These are phyloP conservation scores for Zoysia matrella DNA, from an alignment of 202 grass and related monocot genomes.

Conservation along the genomic window DNA sequence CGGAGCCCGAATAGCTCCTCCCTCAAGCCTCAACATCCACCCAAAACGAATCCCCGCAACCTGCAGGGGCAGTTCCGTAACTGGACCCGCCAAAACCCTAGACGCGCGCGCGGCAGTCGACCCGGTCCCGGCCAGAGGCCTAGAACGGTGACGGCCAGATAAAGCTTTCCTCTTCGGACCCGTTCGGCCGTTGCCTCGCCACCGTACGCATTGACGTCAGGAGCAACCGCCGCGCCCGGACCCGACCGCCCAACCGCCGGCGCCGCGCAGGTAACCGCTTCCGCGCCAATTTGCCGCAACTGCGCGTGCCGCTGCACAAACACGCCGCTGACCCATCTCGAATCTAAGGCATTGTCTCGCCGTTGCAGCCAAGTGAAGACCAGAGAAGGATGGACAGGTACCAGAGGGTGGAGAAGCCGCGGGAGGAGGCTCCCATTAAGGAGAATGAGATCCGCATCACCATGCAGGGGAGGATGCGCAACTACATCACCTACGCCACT, in stretches of 20 bases:
- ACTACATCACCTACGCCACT: too few species aligned
- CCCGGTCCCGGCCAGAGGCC: constrained; percentile 31
- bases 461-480: too few species aligned
- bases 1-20: neutral
- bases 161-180: constrained; percentile 30
- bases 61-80: constrained; percentile 45
- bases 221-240: constrained; percentile 7
- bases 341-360: constrained; percentile 44
- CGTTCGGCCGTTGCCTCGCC: constrained; percentile 29
- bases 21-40: too few species aligned
- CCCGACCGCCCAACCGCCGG: neutral
- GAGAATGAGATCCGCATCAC: too few species aligned
- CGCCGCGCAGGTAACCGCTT: constrained; percentile 32
- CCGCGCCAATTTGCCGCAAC: neutral
- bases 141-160: constrained; percentile 49
- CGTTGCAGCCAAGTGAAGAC: constrained; percentile 13
- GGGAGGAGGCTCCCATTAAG: too few species aligned
- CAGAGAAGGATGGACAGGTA: constrained; percentile 20
- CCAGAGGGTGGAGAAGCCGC: too few species aligned
- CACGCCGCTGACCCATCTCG: neutral
- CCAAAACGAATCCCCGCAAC: neutral
- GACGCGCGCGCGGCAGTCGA: constrained; percentile 44
- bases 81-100: constrained; percentile 61
- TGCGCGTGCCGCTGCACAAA: neutral
- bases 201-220: neutral